Percentiles rank a stretch among this genome's conserved stretches.
Evolutionary conservation across 2,329 filamentous ascomycete species (phyloP).

Genomic region (Endothia cerciana): DNA sequence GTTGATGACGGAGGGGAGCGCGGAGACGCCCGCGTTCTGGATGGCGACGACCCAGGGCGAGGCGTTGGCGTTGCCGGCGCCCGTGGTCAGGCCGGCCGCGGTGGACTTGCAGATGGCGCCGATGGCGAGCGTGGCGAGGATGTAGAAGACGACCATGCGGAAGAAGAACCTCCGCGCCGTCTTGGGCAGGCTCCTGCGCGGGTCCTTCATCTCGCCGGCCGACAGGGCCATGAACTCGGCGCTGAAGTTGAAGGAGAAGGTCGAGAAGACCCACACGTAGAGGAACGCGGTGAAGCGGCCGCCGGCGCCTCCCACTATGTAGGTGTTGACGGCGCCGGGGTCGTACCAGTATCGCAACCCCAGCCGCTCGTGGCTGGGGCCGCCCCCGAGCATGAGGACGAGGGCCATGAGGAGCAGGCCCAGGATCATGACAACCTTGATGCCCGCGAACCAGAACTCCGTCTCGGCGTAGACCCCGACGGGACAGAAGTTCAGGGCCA

Average conservation of each 20-base stretch:
- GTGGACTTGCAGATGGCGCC: slow-evolving; percentile 40
- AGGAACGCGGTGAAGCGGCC: slow-evolving; percentile 49
- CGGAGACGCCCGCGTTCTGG: slow-evolving; percentile 61
- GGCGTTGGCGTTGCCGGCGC: slow-evolving; percentile 38
- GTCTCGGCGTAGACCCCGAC: slow-evolving; percentile 25
- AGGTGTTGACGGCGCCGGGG: slow-evolving; percentile 44
- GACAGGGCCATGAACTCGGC: slow-evolving; percentile 31
- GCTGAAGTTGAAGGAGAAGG: slow-evolving; percentile 25
- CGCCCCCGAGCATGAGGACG: slow-evolving; percentile 22
- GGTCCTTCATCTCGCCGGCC: slow-evolving; percentile 30
- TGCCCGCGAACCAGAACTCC: slow-evolving; percentile 25
- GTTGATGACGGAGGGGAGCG: slow-evolving; percentile 69
- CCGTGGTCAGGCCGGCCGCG: slow-evolving; percentile 39
- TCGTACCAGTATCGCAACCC: slow-evolving; percentile 51
- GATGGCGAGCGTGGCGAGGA: slow-evolving; percentile 36
- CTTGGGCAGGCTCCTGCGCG: slow-evolving; percentile 30
- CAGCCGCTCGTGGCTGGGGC: slow-evolving; percentile 31
- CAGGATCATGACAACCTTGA: slow-evolving; percentile 22
- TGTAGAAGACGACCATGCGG: slow-evolving; percentile 39
- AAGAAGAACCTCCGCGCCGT: slow-evolving; percentile 36
- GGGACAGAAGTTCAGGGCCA: slow-evolving; percentile 29
- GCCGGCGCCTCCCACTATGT: slow-evolving; percentile 42
- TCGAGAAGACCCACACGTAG: slow-evolving; percentile 46
- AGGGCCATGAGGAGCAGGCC: slow-evolving; percentile 20
- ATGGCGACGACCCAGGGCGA: slow-evolving; percentile 59